Conservation (phyloP, 73 alveolate species). For the Paramecium sonneborni region DNA sequence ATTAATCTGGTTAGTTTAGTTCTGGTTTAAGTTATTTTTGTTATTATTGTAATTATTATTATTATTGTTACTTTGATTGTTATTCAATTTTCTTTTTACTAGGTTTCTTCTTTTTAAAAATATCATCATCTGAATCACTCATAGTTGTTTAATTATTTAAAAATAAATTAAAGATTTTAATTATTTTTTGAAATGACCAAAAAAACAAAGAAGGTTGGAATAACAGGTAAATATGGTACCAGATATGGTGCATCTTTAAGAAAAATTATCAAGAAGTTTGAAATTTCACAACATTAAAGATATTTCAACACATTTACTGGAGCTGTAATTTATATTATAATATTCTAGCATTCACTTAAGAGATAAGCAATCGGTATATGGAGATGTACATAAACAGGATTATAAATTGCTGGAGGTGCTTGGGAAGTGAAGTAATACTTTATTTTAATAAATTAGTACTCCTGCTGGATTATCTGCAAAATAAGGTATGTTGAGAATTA, state of each 20-base stretch:
- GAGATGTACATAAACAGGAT: constrained; percentile 85
- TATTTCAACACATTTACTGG: constrained; percentile 95
- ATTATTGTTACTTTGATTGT: not conserved
- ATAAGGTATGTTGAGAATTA: constrained; percentile 79
- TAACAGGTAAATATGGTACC: constrained; percentile 96
- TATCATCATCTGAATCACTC: constrained; percentile 45
- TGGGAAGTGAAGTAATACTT: constrained; percentile 73
- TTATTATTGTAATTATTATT: not conserved
- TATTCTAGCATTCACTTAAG: constrained; percentile 76
- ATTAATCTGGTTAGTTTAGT: not conserved
- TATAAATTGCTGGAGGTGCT: constrained; percentile 89
- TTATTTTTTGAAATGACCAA: constrained; percentile 68
- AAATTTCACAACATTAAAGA: constrained; percentile 87
- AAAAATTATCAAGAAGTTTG: constrained; percentile 95
- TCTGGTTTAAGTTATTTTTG: not conserved
- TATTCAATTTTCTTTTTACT: constrained; percentile 1
- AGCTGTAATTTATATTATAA: constrained; percentile 68
- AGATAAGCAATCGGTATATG: constrained; percentile 91
- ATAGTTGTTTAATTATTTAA: constrained; percentile 5
- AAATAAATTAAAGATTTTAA: constrained; percentile 50
- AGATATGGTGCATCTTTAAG: constrained; percentile 94
- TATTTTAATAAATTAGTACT: constrained; percentile 51
- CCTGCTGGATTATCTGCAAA: constrained; percentile 84
- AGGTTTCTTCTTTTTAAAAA: constrained; percentile 29
- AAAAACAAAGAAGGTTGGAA: constrained; percentile 97